Conservation (phyloP, 768 basidiomycete genomes). For the Boletus rufocinnamomeus region DNA sequence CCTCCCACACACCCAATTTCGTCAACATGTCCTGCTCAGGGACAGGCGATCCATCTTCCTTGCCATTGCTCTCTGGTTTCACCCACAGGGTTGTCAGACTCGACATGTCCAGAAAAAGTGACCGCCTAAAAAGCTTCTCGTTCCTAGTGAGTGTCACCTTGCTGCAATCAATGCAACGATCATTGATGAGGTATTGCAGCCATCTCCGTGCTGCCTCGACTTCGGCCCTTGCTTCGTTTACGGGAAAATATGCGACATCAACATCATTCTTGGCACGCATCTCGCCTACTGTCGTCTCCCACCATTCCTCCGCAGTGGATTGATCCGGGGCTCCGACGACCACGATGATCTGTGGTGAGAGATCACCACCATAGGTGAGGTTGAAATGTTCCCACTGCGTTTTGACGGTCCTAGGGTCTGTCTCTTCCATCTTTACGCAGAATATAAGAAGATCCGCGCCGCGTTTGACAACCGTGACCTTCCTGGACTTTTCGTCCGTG, state of each 20-base stretch:
- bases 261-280: constrained; percentile 5
- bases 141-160: constrained; percentile 8
- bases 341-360: constrained; percentile 29
- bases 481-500: constrained; percentile 10
- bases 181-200: constrained; percentile 21
- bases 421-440: constrained; percentile 17
- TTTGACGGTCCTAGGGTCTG: constrained; percentile 5
- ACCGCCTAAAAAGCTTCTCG: constrained; percentile 18
- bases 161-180: constrained; percentile 26
- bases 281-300: constrained; percentile 11
- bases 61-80: constrained; percentile 6
- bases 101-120: constrained; percentile 17
- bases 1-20: constrained; percentile 21
- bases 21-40: constrained; percentile 24
- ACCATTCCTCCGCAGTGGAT: constrained; percentile 25
- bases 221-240: not conserved
- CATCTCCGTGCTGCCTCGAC: not conserved
- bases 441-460: constrained; percentile 32
- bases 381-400: constrained; percentile 31
- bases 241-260: constrained; percentile 15
- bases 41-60: not conserved
- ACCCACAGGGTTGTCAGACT: constrained; percentile 12
- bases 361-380: constrained; percentile 28
- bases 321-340: constrained; percentile 22
- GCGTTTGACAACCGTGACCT: constrained; percentile 18